Evolutionary conservation across 805 yeast species (phyloP), one percentile per base, ranked within the genome.

Genomic region (Candida ascalaphidarum): DNA sequence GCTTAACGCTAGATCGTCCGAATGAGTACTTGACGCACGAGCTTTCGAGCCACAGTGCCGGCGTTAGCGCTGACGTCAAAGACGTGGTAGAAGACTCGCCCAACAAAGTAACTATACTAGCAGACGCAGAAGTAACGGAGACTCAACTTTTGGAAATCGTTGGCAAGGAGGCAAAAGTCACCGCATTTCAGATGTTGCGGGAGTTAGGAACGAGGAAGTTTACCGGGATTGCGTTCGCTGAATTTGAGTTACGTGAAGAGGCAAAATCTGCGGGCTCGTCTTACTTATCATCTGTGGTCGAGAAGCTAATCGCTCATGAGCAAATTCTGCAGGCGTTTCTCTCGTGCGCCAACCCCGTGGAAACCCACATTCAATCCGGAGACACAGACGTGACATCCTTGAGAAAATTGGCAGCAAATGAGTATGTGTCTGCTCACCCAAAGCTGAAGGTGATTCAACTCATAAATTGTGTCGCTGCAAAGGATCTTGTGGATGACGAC

Each of bases 401-500:
- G 14, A 50, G 53, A 21, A 44, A 52, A 7, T 45, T 66, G 29
- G 69, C 56, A 4, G 45, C 45, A 20, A 58, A 57, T 35, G 60
- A 61, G 38, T 35, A 44, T 21, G 63, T 58, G 4, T 38, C 56
- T 1, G 44, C 50, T 7, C 63, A 58, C 22, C 52, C 61, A 3
- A 59, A 54, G 33, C 68, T 61, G 67, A 37, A 28, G n/a, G 84
- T 81, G 1, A 45, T 88, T 6, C 74, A 80, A 31, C 52, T 86
- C 4, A 48, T 82, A 21, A 88, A 86, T 44, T 58, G 74, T 25
- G 65, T 83, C 2, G 68, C 79, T 3, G 68, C 78, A 1, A 73
- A 74, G 20, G 94, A 82, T 36, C 52, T 83, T 30, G 51, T 65
- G 13, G 73, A 73, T 23, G 71, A 65, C 15, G 48, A 47, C 0